phyloP scores from a whole-genome alignment of 805 yeast species.

The Ogataea ganodermae region DNA sequence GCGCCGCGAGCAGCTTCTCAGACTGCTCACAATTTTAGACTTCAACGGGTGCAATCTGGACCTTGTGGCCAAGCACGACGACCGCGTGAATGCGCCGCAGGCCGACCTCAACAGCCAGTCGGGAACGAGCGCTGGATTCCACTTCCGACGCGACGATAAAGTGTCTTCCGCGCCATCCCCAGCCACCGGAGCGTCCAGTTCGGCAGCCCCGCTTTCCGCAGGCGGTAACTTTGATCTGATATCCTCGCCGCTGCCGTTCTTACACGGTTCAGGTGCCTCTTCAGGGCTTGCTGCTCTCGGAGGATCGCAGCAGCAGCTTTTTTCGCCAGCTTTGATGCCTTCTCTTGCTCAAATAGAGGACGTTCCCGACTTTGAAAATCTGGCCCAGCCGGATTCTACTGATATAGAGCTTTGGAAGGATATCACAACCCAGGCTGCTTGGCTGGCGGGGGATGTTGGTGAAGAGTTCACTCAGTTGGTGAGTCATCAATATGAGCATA shows the following conservation, averaged over 20 bases:
- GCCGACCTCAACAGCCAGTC: conserved; percentile 23
- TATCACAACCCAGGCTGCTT: conserved; percentile 72
- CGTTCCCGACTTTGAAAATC: conserved; percentile 37
- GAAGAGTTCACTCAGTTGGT: conserved; percentile 37
- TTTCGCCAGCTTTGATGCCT: conserved; percentile 34
- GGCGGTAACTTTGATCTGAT: neutral
- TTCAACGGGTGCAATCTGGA: conserved; percentile 65
- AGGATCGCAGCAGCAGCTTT: conserved; percentile 13
- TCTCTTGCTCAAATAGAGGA: conserved; percentile 37
- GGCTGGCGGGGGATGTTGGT: conserved; percentile 55
- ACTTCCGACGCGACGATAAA: conserved; percentile 6
- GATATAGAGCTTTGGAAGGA: conserved; percentile 73
- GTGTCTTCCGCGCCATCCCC: neutral
- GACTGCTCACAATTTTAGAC: conserved; percentile 64
- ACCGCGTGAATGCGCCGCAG: conserved; percentile 37
- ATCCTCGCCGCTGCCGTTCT: neutral
- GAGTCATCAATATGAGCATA: neutral
- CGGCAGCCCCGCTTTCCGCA: too few relatives aligned
- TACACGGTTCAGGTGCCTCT: neutral
- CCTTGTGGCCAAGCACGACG: conserved; percentile 59
- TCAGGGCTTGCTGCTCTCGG: neutral
- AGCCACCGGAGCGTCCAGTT: neutral
- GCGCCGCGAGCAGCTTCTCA: conserved; percentile 69
- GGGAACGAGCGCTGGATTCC: conserved; percentile 17
- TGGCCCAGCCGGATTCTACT: conserved; percentile 36